A percentile compares a stretch with the other conserved stretches of the same genome.
Evolutionary conservation across 768 basidiomycete genomes (phyloP).

Genomic region (Mycena rebaudengoi): DNA sequence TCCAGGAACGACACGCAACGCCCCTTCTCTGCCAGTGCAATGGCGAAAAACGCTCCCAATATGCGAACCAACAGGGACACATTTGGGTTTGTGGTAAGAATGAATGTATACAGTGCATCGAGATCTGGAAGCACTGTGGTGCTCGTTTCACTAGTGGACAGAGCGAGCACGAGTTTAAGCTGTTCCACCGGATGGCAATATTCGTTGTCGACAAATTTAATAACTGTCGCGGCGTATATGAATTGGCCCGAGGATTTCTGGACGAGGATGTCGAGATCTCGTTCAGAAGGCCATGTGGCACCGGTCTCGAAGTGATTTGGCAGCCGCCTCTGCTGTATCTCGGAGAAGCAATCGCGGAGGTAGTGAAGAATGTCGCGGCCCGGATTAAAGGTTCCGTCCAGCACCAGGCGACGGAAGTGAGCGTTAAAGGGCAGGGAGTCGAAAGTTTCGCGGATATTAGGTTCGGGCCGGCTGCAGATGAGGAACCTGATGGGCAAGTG

Average conservation of each 20-base stretch:
- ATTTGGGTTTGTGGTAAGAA: too few relatives aligned
- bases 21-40: too few relatives aligned
- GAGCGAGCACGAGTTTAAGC: not conserved
- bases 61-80: too few relatives aligned
- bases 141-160: not conserved
- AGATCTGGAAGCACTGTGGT: slow-evolving; percentile 14
- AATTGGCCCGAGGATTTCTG: slow-evolving; percentile 32
- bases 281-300: slow-evolving; percentile 14
- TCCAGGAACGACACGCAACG: too few relatives aligned
- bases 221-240: slow-evolving; percentile 36
- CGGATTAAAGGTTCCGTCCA: not conserved
- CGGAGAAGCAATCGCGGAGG: not conserved
- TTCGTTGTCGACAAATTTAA: slow-evolving; percentile 33
- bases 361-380: not conserved
- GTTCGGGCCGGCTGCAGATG: slow-evolving; percentile 2
- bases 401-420: not conserved
- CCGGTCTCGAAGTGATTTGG: not conserved
- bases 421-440: not conserved
- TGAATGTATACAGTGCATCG: slow-evolving; percentile 23
- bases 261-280: slow-evolving; percentile 18
- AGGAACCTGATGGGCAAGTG: not conserved
- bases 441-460: not conserved
- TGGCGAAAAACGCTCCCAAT: too few relatives aligned
- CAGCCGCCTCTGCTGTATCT: not conserved
- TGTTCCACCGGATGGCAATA: slow-evolving; percentile 5